These are phyloP conservation scores for Mycena albidolilacea DNA, from an alignment of 768 basidiomycete species.

Conservation along the genomic window DNA sequence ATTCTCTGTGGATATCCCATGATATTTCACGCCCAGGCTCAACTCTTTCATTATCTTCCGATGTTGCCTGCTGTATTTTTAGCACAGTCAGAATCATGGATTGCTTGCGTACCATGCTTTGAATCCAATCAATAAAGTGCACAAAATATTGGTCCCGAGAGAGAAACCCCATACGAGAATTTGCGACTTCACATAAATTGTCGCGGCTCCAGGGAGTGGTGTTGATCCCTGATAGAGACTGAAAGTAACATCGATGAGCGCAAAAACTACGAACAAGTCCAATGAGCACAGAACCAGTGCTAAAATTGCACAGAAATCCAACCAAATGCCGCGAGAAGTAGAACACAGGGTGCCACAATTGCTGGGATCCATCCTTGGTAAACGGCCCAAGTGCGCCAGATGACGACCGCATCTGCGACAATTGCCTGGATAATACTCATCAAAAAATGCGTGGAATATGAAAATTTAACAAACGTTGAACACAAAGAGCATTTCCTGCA, in stretches of 20 bases:
- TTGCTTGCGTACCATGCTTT: constrained; percentile 19
- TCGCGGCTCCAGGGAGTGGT: constrained; percentile 18
- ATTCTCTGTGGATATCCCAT: constrained; percentile 16
- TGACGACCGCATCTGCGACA: constrained; percentile 21
- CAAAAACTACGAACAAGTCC: constrained; percentile 16
- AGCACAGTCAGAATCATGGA: background rate
- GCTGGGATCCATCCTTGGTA: constrained; percentile 15
- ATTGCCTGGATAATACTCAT: constrained; percentile 14
- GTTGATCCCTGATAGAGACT: constrained; percentile 9
- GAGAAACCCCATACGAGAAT: constrained; percentile 24
- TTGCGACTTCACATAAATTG: constrained; percentile 11
- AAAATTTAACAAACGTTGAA: constrained; percentile 13
- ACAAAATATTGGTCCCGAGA: constrained; percentile 16
- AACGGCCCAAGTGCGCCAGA: constrained; percentile 29
- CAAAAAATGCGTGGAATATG: background rate
- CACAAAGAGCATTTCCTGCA: constrained; percentile 18
- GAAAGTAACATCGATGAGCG: constrained; percentile 18
- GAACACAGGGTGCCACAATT: constrained; percentile 22
- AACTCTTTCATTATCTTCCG: constrained; percentile 21
- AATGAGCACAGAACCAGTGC: constrained; percentile 17
- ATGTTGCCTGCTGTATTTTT: constrained; percentile 19
- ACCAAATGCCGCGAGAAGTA: constrained; percentile 21
- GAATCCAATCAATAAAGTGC: constrained; percentile 21
- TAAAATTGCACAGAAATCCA: constrained; percentile 12
- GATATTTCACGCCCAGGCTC: background rate